phyloP scores from a whole-genome alignment of 495 filamentous ascomycete species.

The Penicillium samsonianum region DNA sequence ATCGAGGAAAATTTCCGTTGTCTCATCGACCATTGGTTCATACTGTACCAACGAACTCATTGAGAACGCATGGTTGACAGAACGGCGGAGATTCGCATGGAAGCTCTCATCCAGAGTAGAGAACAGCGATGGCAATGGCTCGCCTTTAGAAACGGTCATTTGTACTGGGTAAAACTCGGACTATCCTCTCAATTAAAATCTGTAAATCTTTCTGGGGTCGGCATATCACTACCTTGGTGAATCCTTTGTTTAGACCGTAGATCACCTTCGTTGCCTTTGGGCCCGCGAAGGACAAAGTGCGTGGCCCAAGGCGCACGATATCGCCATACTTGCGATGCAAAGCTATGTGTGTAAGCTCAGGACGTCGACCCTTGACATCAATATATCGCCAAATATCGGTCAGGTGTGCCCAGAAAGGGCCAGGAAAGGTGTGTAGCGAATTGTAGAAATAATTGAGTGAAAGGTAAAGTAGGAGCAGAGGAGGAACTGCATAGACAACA shows the following conservation, averaged over 20 bases:
- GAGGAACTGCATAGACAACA: neutral
- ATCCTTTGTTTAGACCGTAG: conserved; percentile 82
- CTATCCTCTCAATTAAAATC: conserved; percentile 33
- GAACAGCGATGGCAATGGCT: conserved; percentile 72
- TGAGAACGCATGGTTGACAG: conserved; percentile 71
- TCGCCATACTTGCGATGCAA: conserved; percentile 72
- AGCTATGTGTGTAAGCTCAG: conserved; percentile 64
- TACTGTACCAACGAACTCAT: conserved; percentile 71
- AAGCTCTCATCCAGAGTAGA: conserved; percentile 72
- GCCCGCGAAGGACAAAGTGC: conserved; percentile 65
- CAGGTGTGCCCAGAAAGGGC: conserved; percentile 65
- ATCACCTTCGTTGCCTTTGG: conserved; percentile 70
- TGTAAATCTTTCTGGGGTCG: neutral
- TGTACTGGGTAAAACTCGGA: conserved; percentile 73
- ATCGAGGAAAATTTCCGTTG: conserved; percentile 28
- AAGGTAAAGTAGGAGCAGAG: neutral
- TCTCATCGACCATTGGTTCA: conserved; percentile 63
- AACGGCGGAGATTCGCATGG: conserved; percentile 68
- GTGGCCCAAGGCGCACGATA: conserved; percentile 69
- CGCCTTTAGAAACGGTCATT: conserved; percentile 62
- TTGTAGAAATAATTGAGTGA: neutral
- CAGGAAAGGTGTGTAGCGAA: conserved; percentile 61
- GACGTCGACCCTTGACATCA: conserved; percentile 60
- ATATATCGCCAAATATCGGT: conserved; percentile 71
- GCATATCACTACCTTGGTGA: conserved; percentile 61